Evolutionary conservation across 2,329 filamentous ascomycete genomes (phyloP).

Genomic region (Colletotrichum sp.): DNA sequence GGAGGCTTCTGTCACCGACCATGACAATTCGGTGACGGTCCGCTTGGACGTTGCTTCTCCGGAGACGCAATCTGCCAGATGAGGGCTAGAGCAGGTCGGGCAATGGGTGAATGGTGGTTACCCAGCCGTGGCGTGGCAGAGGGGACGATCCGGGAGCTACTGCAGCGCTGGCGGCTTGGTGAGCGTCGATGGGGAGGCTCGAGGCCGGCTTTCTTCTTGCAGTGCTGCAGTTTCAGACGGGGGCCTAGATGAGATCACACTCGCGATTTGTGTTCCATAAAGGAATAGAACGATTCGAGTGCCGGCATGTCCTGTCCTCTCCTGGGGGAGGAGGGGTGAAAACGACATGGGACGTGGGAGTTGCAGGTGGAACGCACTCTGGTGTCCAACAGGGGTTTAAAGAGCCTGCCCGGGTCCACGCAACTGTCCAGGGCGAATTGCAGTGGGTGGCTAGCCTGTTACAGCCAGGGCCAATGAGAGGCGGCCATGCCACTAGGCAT

Average conservation of each 20-base stretch:
- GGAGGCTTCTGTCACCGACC: not conserved
- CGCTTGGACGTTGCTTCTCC: not conserved
- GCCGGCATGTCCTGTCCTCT: slow-evolving; percentile 6
- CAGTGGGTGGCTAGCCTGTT: not conserved
- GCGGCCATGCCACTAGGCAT: not conserved
- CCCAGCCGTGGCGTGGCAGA: not conserved
- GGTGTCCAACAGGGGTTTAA: slow-evolving; percentile 1
- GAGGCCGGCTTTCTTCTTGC: not conserved
- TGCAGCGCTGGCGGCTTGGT: not conserved
- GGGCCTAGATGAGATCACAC: not conserved
- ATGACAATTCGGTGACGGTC: not conserved
- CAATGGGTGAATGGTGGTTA: not conserved
- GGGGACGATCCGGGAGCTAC: slow-evolving; percentile 11
- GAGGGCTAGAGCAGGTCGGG: not conserved
- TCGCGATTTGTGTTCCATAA: not conserved
- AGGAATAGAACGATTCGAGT: not conserved
- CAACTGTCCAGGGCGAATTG: not conserved
- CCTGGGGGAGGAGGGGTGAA: not conserved
- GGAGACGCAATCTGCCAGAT: not conserved
- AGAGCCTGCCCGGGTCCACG: not conserved
- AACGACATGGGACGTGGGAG: not conserved
- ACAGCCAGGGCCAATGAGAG: not conserved
- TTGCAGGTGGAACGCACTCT: not conserved
- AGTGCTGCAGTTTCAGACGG: slow-evolving; percentile 3
- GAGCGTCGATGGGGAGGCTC: not conserved